A percentile compares a stretch with the other conserved stretches of the same genome.
These are phyloP conservation scores for Scenedesmus sp. DNA, from an alignment of 163 green algal genomes.

Conservation along the genomic window DNA sequence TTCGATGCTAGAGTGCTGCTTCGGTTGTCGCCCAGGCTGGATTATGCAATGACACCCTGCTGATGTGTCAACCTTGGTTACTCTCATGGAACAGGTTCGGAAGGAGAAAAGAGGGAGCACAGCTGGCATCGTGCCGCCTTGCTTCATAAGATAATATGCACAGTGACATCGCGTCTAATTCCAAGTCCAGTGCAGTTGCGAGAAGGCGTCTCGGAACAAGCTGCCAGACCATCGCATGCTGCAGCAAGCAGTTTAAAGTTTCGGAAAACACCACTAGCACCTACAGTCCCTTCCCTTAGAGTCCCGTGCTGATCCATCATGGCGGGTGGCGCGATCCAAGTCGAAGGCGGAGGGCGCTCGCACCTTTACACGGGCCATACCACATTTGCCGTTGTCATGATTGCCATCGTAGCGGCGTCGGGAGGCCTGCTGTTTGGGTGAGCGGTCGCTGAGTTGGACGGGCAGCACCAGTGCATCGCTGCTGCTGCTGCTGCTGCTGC, in stretches of 20 bases:
- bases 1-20: no score
- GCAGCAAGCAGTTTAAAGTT: neutral
- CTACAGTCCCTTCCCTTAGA: neutral
- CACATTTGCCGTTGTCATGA: conserved; percentile 43
- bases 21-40: no score
- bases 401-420: conserved; percentile 42
- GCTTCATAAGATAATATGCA: neutral
- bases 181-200: neutral
- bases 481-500: no score
- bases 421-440: conserved; percentile 55
- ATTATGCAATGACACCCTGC: neutral
- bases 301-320: neutral
- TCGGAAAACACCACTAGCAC: neutral
- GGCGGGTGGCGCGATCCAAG: conserved; percentile 27
- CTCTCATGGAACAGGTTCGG: neutral
- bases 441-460: neutral
- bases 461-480: neutral
- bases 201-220: neutral
- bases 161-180: neutral
- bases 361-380: conserved; percentile 29
- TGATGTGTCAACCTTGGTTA: neutral
- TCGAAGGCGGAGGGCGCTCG: neutral
- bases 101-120: neutral
- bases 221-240: neutral
- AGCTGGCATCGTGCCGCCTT: neutral